Conservation (phyloP, 257 asterid species). For the Cordia subcordata region DNA sequence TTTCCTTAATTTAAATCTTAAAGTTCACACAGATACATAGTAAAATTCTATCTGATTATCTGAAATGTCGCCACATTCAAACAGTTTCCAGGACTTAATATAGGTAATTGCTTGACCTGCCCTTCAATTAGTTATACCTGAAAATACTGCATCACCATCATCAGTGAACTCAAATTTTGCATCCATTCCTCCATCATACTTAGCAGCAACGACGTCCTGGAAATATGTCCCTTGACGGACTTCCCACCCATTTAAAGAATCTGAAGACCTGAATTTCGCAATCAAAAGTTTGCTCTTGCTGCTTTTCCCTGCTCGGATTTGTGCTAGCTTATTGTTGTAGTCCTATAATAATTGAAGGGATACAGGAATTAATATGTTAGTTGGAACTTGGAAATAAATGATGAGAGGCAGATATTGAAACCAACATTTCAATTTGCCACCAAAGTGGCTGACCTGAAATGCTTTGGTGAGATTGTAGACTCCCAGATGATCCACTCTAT, state of each 20-base stretch:
- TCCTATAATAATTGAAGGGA: conserved; percentile 40
- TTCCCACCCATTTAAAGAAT: conserved; percentile 85
- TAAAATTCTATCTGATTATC: too few species aligned
- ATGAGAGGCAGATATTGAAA: not conserved
- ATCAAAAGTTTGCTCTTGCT: conserved; percentile 96
- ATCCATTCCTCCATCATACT: conserved; percentile 97
- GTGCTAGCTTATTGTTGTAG: conserved; percentile 86
- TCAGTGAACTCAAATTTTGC: conserved; percentile 80
- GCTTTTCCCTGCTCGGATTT: conserved; percentile 94
- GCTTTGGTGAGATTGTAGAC: conserved; percentile 89
- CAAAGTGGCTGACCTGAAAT: conserved; percentile 57
- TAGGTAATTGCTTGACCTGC: not conserved
- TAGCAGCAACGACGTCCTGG: conserved; percentile 68
- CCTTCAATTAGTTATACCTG: conserved; percentile 44
- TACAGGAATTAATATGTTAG: not conserved
- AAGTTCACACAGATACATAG: not conserved
- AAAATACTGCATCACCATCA: conserved; percentile 58
- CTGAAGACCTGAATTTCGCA: conserved; percentile 79
- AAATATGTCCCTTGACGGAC: conserved; percentile 87
- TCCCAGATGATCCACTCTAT: conserved; percentile 90
- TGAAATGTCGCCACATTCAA: not conserved
- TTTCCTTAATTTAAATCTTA: not conserved
- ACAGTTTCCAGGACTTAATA: not conserved
- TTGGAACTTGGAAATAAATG: not conserved
- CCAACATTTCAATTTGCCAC: too few species aligned